A percentile compares a stretch with the other conserved stretches of the same genome.
These are phyloP conservation scores for Pelargonium cotyledonis DNA, from an alignment of 441 rosid species.

Conservation along the genomic window DNA sequence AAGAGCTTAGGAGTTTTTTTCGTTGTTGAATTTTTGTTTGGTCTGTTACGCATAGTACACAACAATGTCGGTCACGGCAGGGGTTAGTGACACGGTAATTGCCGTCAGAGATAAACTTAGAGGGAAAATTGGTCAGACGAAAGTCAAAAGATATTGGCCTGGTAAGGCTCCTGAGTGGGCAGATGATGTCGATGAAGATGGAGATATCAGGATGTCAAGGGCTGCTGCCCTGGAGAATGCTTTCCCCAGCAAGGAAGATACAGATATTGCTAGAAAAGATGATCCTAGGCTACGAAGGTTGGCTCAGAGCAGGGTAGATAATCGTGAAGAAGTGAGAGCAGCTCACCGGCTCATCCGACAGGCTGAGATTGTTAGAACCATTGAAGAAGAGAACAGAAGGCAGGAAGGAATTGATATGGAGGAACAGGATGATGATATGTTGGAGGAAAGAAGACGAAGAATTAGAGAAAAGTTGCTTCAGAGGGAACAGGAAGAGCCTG, in stretches of 20 bases:
- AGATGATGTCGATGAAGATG: conserved; percentile 71
- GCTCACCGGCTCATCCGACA: conserved; percentile 75
- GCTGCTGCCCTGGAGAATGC: conserved; percentile 52
- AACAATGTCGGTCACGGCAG: conserved; percentile 79
- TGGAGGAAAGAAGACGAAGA: conserved; percentile 59
- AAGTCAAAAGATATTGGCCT: conserved; percentile 87
- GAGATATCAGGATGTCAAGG: conserved; percentile 54
- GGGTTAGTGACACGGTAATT: conserved; percentile 31
- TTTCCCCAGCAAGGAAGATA: conserved; percentile 44
- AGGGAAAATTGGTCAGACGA: conserved; percentile 75
- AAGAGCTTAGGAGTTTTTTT: not conserved
- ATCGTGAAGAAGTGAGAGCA: conserved; percentile 75
- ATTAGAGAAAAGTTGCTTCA: conserved; percentile 55
- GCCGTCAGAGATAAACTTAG: conserved; percentile 67
- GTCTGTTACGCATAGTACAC: not conserved
- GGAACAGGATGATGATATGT: conserved; percentile 65
- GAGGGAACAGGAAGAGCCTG: conserved; percentile 60
- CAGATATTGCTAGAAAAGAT: conserved; percentile 41
- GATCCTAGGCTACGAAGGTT: conserved; percentile 82
- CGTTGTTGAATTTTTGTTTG: not conserved
- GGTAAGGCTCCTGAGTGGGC: conserved; percentile 95
- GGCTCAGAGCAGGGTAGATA: conserved; percentile 62
- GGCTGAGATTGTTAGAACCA: conserved; percentile 70
- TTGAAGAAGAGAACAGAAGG: conserved; percentile 57
- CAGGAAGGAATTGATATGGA: conserved; percentile 52